phyloP scores from a whole-genome alignment of 1,284 basidiomycete genomes.

The Ceratobasidium sp. region DNA sequence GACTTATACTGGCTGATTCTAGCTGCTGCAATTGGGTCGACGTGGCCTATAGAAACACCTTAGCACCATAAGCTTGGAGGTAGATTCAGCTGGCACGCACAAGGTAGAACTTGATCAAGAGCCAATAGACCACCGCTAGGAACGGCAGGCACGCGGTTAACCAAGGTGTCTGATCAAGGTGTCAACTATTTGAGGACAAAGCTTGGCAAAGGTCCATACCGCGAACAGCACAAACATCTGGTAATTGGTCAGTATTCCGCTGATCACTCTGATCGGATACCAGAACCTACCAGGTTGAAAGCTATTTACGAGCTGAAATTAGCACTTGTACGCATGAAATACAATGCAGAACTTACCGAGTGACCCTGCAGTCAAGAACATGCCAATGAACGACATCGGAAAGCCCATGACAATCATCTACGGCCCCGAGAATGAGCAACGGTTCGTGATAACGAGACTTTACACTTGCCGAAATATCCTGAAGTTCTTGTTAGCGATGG shows the following conservation, averaged over 20 bases:
- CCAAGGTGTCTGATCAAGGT: not conserved
- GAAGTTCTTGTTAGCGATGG: not conserved
- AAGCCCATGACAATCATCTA: not conserved
- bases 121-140: slow-evolving; percentile 3
- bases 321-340: not conserved
- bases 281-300: not conserved
- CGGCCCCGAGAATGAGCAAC: not conserved
- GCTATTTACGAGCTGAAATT: not conserved
- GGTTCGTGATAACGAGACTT: too few relatives aligned
- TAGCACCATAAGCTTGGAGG: not conserved
- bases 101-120: slow-evolving; percentile 13
- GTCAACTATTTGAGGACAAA: not conserved
- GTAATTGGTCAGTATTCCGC: not conserved
- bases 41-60: not conserved
- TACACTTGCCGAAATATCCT: slow-evolving; percentile 9
- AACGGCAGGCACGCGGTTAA: not conserved
- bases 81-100: not conserved
- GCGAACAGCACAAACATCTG: slow-evolving; percentile 2
- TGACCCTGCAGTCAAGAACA: slow-evolving; percentile 3
- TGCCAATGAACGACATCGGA: not conserved
- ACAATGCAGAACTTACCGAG: not conserved
- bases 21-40: slow-evolving; percentile 23
- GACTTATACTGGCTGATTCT: slow-evolving; percentile 17
- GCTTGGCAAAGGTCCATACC: not conserved
- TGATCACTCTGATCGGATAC: not conserved